Evolutionary conservation across 495 filamentous ascomycete species (phyloP), one percentile per base, ranked within the genome.

Genomic region (Penicillium paradoxum): DNA sequence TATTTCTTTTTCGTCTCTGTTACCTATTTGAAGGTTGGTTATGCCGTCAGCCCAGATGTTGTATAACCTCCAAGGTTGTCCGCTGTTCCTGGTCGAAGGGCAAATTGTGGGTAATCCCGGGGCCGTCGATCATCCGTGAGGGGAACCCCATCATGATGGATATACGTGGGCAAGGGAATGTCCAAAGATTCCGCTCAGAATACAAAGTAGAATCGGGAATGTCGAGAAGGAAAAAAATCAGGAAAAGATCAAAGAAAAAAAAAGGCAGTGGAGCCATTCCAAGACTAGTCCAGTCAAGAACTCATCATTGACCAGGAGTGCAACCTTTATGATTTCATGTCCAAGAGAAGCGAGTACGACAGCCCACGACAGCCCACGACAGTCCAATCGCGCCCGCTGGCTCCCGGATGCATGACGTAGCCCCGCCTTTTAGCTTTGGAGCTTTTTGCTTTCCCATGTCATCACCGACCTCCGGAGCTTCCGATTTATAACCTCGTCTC

Each of bases 361-460:
- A 17, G 3, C 22, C 5, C 19, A 14, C 30, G 22, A 6, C n/a
- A 17, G 29, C 24, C 24, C 24, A 27, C 24, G 3, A 7, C 24
- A 27, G 34, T 48, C 33, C 27, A 41, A 54, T 45, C 6, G 13
- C 40, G 7, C 21, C 63, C 60, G 63, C 46, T 44, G 6, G 44
- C 33, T 59, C 47, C 60, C 63, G 63, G 45, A 60, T 62, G 59
- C 61, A 72, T 73, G 70, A 73, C 70, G 70, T 73, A 69, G 68
- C 45, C 7, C 34, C 45, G 58, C 37, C 15, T 34, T 39, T 29
- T 43, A 42, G 38, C 40, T 49, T 51, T 48, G 41, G 22, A 41
- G 6, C 10, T 22, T 33, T 21, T 32, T 45, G 25, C 53, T 46
- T 47, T 53, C 57, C 43, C 51, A 64, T 61, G 65, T 68, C 68